These are phyloP conservation scores for Paraphaeosphaeria sporulosa DNA, from an alignment of 2,329 filamentous ascomycete species.

Conservation along the genomic window DNA sequence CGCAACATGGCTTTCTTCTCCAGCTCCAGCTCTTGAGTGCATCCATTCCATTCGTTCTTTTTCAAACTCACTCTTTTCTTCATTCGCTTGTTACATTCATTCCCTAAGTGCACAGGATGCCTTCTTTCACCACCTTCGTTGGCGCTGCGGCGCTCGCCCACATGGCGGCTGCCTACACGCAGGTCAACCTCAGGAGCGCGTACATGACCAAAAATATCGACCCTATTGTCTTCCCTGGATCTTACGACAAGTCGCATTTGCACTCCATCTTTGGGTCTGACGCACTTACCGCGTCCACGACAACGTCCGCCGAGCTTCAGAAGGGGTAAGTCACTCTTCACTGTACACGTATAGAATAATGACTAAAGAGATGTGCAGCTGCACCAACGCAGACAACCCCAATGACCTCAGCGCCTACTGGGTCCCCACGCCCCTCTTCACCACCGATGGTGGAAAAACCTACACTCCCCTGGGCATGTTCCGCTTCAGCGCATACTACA, in stretches of 20 bases:
- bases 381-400: slow-evolving; percentile 55
- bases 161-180: slow-evolving; percentile 42
- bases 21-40: slow-evolving; percentile 1
- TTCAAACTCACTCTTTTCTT: slow-evolving; percentile 12
- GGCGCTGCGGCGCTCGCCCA: slow-evolving; percentile 35
- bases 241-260: slow-evolving; percentile 51
- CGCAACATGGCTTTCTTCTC: neutral
- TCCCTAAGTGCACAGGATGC: slow-evolving; percentile 38
- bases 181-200: slow-evolving; percentile 39
- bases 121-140: slow-evolving; percentile 34
- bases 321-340: slow-evolving; percentile 30
- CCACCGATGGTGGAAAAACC: slow-evolving; percentile 43
- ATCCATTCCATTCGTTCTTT: slow-evolving; percentile 8
- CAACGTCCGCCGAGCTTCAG: slow-evolving; percentile 50
- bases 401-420: slow-evolving; percentile 59
- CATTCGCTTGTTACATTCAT: slow-evolving; percentile 13
- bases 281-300: slow-evolving; percentile 50
- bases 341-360: too few relatives aligned
- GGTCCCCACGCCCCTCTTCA: slow-evolving; percentile 54
- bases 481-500: slow-evolving; percentile 59
- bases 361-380: slow-evolving; percentile 21
- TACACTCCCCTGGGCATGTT: slow-evolving; percentile 41
- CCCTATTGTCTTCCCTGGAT: slow-evolving; percentile 53
- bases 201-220: slow-evolving; percentile 59
- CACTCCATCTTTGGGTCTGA: slow-evolving; percentile 58